Evolutionary conservation across 345 rosid species (phyloP).

Genomic region (Aurinia saxatilis): DNA sequence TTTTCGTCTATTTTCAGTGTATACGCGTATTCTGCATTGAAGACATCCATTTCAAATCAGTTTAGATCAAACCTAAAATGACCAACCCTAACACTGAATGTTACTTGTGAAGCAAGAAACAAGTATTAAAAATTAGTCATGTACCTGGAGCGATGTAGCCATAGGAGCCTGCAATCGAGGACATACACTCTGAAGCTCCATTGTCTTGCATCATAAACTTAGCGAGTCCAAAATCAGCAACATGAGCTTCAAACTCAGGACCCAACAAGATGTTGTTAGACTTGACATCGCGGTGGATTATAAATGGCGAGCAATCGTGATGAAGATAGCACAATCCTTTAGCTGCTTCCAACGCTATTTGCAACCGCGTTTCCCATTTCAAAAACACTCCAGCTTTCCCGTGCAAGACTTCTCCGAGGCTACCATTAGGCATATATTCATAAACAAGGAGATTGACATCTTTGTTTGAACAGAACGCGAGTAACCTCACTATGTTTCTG

Average conservation of each 20-base stretch:
- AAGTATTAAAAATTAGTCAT: not conserved
- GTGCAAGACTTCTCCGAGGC: conserved; percentile 84
- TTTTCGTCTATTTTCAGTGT: conserved; percentile 80
- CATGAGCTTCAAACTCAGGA: conserved; percentile 90
- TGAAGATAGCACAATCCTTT: conserved; percentile 91
- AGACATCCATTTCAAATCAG: conserved; percentile 14
- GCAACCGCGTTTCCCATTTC: conserved; percentile 67
- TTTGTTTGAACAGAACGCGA: conserved; percentile 77
- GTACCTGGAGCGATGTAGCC: conserved; percentile 99
- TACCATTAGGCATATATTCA: conserved; percentile 93
- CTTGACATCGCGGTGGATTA: conserved; percentile 86
- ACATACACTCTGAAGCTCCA: conserved; percentile 91
- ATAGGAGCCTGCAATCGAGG: conserved; percentile 90
- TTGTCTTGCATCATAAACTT: conserved; percentile 74
- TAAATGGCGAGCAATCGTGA: conserved; percentile 87
- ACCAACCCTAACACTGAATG: not conserved
- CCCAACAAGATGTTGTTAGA: conserved; percentile 83
- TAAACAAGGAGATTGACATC: conserved; percentile 81
- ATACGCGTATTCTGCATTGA: conserved; percentile 71
- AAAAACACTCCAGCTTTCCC: conserved; percentile 68
- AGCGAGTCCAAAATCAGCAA: conserved; percentile 92
- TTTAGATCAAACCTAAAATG: conserved; percentile 19
- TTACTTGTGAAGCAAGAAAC: conserved; percentile 1
- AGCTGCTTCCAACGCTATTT: conserved; percentile 87
- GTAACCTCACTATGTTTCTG: conserved; percentile 80